A percentile compares a stretch with the other conserved stretches of the same genome.
phyloP scores from a whole-genome alignment of 805 yeast genomes.

The Myxozyma melibiosi region DNA sequence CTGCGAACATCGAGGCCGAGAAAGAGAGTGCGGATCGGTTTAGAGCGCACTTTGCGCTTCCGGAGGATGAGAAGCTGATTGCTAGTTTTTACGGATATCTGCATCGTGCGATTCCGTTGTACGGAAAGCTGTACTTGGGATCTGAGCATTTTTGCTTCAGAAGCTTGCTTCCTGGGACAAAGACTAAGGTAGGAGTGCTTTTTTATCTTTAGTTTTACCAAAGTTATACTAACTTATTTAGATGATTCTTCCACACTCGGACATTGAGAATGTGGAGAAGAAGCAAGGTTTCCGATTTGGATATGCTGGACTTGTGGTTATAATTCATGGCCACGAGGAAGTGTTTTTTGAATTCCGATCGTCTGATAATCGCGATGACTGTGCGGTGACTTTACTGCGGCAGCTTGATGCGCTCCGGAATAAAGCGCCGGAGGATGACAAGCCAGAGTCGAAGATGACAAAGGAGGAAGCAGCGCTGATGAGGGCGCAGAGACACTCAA shows the following conservation, averaged over 20 bases:
- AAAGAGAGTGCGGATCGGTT: conserved; percentile 58
- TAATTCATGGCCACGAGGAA: conserved; percentile 75
- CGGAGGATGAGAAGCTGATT: conserved; percentile 53
- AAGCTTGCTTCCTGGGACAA: conserved; percentile 74
- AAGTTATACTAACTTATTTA: not conserved
- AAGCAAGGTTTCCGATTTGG: conserved; percentile 70
- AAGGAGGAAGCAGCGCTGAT: conserved; percentile 9
- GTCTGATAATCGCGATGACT: conserved; percentile 67
- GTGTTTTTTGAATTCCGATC: conserved; percentile 75
- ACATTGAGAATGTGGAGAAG: conserved; percentile 67
- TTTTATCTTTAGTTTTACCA: not conserved
- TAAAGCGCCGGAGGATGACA: not conserved
- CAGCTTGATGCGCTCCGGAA: conserved; percentile 48
- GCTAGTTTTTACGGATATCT: conserved; percentile 73
- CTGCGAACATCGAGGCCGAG: conserved; percentile 7
- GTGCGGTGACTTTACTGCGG: conserved; percentile 53
- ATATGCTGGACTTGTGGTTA: conserved; percentile 69
- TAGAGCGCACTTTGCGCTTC: conserved; percentile 65
- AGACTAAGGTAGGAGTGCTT: conserved; percentile 49
- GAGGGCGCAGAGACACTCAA: not conserved
- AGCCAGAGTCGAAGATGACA: not conserved
- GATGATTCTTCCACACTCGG: conserved; percentile 78
- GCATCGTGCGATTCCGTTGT: conserved; percentile 70
- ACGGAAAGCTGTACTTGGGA: conserved; percentile 82
- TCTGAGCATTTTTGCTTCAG: conserved; percentile 72